Evolutionary conservation across 2,329 filamentous ascomycete species (phyloP), one percentile per base, ranked within the genome.

Genomic region (Pyricularia grisea): DNA sequence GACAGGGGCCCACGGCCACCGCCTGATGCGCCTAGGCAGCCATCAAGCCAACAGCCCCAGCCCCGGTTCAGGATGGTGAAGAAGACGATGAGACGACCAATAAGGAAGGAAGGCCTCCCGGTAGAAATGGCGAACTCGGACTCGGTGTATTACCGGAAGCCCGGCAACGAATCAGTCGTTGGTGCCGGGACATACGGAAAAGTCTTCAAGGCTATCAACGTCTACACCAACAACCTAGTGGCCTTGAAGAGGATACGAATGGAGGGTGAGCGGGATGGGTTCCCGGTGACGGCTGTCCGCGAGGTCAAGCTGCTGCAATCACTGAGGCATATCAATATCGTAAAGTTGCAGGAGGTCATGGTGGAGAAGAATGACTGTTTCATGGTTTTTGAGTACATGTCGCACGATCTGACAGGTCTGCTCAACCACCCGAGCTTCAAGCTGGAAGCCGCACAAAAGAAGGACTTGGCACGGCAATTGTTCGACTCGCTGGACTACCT

Each of bases 311-410:
- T 97, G 28, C 83, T 97, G n/a, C 93, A 97, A 76, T 94, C 92
- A 3, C 83, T 97, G 27, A 89, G 90, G 71, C 92, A 97, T 74
- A 81, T 84, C 70, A 97, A 96, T 74, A 89, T 97, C 67, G 92
- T 97, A 69, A 88, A 89, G 60, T 81, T 97, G 23, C 88, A 92
- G 72, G 93, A 97, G 80, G 92, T 96, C 73, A 99, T 99, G 95
- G 95, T 99, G 2, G 95, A 99, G 80, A 92, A 91, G 76, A 98
- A 98, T 73, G 94, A 98, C 79, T 99, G 95, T 78, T 99, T 97
- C 80, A 99, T 99, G 95, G 95, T 99, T 3, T 99, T 99, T 73
- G 95, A 99, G 78, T 99, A 99, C 76, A 85, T 98, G 36, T 94
- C 95, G 1, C 95, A 99, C 77, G 95, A 99, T 78, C 83, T 99